These are phyloP conservation scores for Thielaviopsis ethacetica DNA, from an alignment of 2,329 filamentous ascomycete genomes.

Conservation along the genomic window DNA sequence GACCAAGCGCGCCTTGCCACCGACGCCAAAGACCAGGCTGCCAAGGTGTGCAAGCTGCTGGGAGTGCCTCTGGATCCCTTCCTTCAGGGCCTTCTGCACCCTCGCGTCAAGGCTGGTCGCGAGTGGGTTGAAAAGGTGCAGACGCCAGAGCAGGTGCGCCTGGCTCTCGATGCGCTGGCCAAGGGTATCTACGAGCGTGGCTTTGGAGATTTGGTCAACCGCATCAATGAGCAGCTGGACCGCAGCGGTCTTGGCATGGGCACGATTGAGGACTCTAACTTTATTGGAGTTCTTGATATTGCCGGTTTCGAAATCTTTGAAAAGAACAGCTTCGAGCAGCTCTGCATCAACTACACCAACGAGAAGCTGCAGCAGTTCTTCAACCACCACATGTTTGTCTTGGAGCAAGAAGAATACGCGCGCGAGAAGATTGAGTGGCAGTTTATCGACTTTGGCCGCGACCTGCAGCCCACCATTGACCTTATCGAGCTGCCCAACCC, in stretches of 20 bases:
- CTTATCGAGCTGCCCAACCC: constrained; percentile 91
- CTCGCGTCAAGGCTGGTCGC: constrained; percentile 82
- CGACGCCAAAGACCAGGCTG: constrained; percentile 58
- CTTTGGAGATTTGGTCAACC: constrained; percentile 79
- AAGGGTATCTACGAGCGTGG: constrained; percentile 97
- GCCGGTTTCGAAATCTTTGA: constrained; percentile 99
- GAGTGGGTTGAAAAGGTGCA: constrained; percentile 99
- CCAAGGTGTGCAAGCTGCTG: constrained; percentile 66
- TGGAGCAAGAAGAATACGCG: constrained; percentile 96
- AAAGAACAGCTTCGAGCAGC: constrained; percentile 93
- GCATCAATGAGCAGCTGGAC: constrained; percentile 85
- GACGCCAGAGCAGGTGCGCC: constrained; percentile 86
- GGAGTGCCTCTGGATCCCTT: constrained; percentile 77
- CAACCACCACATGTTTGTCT: constrained; percentile 99
- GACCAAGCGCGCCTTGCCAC: constrained; percentile 75
- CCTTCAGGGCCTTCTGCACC: constrained; percentile 74
- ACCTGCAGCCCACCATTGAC: constrained; percentile 93
- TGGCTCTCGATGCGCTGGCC: constrained; percentile 75
- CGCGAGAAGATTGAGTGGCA: constrained; percentile 98
- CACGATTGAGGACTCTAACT: constrained; percentile 65
- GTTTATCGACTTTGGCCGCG: constrained; percentile 96
- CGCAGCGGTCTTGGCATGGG: constrained; percentile 62
- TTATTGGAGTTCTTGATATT: constrained; percentile 97
- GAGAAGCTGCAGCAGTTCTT: constrained; percentile 99
- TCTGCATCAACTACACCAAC: constrained; percentile 99